Base-by-base conservation (phyloP, 2,329 filamentous ascomycete genomes). In the Pseudocercospora macadamiae region DNA sequence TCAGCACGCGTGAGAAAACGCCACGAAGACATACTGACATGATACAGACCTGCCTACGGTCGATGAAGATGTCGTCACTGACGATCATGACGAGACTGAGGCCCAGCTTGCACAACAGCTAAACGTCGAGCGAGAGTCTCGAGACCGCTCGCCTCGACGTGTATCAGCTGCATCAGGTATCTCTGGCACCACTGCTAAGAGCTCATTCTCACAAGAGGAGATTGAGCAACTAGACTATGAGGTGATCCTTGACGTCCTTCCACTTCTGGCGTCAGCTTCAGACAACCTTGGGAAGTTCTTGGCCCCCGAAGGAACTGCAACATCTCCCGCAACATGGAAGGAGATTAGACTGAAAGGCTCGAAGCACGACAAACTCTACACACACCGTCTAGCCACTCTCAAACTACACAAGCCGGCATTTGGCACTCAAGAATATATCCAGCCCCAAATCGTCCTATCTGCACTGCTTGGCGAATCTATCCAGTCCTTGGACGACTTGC, bases 111-210 rank as follows among this genome's bases (percentile, higher is more conserved):
- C 54, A 8, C 66, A 66, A 36, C 62, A 68, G 23, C 49, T 52
- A 8, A 53, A 64, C 23, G 64, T 65, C 14, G 51, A 55, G 18
- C 68, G 68, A 54, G 60, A 65, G 14, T 23, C 32, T 21, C 16
- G 9, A 12, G 36, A 49, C 54, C 54, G 25, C 26, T 47, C 36
- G 45, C 60, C 42, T 10, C 59, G 65, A 16, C 57, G 57, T 16
- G 48, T 23, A 14, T 63, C 64, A 1, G 54, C 36, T 23, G 64
- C 66, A 14, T 80, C 78, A 4, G 74, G 71, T 37, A 75, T 79
- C 66, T 80, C 79, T 3, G 77, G 77, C 12, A 80, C 76, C 2
- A 80, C 79, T 2, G 76, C 76, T 3, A 77, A 77, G 42, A 78
- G 78, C 14, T 77, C 78, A 2, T 77, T 78, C 55, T 79, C 78